Conservation (phyloP, 768 basidiomycete genomes). For the Lactarius vividus region DNA sequence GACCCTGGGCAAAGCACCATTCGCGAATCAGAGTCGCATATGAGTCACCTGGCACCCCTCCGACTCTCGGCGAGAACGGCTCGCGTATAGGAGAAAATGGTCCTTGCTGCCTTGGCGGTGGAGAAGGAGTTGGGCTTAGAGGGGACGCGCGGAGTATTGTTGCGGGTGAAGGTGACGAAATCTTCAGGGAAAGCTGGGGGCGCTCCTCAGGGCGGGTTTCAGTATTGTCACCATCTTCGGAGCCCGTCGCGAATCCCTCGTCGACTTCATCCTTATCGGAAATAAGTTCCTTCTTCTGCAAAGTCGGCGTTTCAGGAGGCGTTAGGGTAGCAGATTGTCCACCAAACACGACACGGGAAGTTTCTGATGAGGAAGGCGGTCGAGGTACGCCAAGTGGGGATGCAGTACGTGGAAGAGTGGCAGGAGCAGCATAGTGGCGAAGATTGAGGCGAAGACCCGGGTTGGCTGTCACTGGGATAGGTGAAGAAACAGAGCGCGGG, state of each 20-base stretch:
- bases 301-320: conserved; percentile 8
- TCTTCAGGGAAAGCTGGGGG: conserved; percentile 23
- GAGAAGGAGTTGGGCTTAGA: conserved; percentile 19
- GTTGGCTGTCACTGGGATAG: conserved; percentile 3
- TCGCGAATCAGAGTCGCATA: conserved; percentile 27
- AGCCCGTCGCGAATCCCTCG: conserved; percentile 27
- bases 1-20: conserved; percentile 29
- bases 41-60: conserved; percentile 13
- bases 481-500: conserved; percentile 20
- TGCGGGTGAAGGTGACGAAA: conserved; percentile 16
- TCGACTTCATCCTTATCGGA: conserved; percentile 21
- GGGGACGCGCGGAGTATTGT: conserved; percentile 8
- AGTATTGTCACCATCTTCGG: conserved; percentile 21
- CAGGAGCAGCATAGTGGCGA: conserved; percentile 28
- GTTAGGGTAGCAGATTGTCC: conserved; percentile 10
- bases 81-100: conserved; percentile 17
- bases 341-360: conserved; percentile 7
- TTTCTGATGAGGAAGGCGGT: neutral
- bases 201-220: conserved; percentile 9
- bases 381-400: neutral
- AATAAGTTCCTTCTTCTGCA: neutral
- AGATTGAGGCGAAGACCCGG: conserved; percentile 24
- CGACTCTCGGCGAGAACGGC: conserved; percentile 17
- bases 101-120: conserved; percentile 16
- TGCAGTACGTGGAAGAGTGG: neutral